Percentiles rank a stretch among this genome's conserved stretches.
Conservation (phyloP, 208 protist genomes). For the Crithidia thermophila region DNA sequence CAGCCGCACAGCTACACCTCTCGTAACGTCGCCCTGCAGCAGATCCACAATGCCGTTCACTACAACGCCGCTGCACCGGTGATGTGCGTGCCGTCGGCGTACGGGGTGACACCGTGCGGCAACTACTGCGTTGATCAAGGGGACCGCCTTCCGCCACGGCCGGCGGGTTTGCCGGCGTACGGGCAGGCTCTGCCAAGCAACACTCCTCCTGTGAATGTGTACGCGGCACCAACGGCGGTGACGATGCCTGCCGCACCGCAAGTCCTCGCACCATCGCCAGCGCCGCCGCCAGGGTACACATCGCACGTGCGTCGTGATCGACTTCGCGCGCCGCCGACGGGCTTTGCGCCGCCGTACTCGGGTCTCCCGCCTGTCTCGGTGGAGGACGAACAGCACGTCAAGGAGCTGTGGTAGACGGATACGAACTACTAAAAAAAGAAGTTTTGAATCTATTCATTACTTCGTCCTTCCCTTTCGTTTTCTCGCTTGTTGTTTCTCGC, state of each 20-base stretch:
- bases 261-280: background rate
- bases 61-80: background rate
- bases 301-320: slow-evolving; percentile 6
- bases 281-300: slow-evolving; percentile 5
- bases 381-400: slow-evolving; percentile 26
- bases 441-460: background rate
- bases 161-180: slow-evolving; percentile 4
- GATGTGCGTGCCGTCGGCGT: background rate
- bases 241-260: too few species aligned
- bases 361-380: slow-evolving; percentile 10
- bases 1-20: slow-evolving; percentile 15
- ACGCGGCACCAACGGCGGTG: background rate
- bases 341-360: background rate
- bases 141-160: background rate
- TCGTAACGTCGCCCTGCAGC: background rate
- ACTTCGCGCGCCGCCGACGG: background rate
- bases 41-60: too few species aligned
- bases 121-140: background rate
- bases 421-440: background rate
- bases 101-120: background rate
- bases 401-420: slow-evolving; percentile 24
- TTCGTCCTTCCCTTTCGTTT: background rate
- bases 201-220: background rate
- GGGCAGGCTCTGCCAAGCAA: background rate
- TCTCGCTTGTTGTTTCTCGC: too few species aligned